These are phyloP conservation scores for Bruguiera hainesii DNA, from an alignment of 441 rosid species.

Conservation along the genomic window DNA sequence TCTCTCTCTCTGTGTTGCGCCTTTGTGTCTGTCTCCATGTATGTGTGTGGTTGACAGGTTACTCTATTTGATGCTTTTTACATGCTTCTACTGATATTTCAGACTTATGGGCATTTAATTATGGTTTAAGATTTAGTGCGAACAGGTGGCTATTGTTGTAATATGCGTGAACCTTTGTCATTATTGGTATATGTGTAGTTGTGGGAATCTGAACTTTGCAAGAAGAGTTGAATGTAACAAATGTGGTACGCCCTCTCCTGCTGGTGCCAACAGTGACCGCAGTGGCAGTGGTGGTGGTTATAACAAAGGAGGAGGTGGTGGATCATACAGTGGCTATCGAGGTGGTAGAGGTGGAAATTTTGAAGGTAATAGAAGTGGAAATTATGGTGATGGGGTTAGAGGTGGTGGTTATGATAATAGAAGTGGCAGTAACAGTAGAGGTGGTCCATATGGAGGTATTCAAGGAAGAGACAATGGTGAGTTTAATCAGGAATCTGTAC, in stretches of 20 bases:
- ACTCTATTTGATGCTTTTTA: not conserved
- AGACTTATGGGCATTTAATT: not conserved
- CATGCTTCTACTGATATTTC: not conserved
- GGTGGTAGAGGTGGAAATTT: conserved; percentile 60
- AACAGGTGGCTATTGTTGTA: not conserved
- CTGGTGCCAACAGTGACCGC: conserved; percentile 55
- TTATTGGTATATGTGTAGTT: conserved; percentile 43
- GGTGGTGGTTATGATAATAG: conserved; percentile 40
- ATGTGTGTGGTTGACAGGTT: not conserved
- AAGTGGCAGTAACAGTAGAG: conserved; percentile 36
- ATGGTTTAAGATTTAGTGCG: not conserved
- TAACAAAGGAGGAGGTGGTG: conserved; percentile 49
- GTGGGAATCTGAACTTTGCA: conserved; percentile 94
- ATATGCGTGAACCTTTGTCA: conserved; percentile 5
- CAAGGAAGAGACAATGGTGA: conserved; percentile 62
- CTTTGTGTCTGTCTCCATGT: not conserved
- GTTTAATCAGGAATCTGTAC: conserved; percentile 63
- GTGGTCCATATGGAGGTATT: conserved; percentile 59
- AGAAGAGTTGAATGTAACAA: conserved; percentile 95
- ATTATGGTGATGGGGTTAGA: conserved; percentile 49
- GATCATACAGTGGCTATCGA: conserved; percentile 44
- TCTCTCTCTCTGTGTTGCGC: conserved; percentile 3
- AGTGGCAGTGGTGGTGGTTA: conserved; percentile 49
- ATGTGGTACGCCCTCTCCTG: conserved; percentile 80
- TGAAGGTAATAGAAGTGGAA: conserved; percentile 49